Evolutionary conservation across 2,329 filamentous ascomycete species (phyloP), one percentile per base, ranked within the genome.

Genomic region (Fusarium sarcochroum): DNA sequence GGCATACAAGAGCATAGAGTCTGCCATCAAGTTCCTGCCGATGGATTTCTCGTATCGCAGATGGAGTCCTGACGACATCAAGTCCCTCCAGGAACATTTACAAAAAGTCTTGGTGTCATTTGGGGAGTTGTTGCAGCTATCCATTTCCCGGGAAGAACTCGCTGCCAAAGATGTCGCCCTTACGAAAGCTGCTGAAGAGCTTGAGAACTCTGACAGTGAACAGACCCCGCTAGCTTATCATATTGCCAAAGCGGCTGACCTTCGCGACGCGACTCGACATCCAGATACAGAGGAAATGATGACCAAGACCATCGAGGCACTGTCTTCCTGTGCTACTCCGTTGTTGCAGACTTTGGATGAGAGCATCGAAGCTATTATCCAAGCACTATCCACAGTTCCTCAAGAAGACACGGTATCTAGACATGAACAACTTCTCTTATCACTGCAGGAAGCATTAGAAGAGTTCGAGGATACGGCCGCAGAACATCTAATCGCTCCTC

Each of bases 231-330:
- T 63, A 2, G 59, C 59, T 8, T 63, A 63, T 18, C 59, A 63
- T 20, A 63, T 63, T 4, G 58, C 59, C 2, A 63, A 63, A 27
- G 59, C 59, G 2, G 59, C 59, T 8, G 32, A 63, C 13, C 23
- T 63, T 2, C 58, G 59, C 2, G 59, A 63, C 17, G 32, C 34
- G 1, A 49, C 59, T 15, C 56, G 32, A 14, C 59, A 63, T 18
- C 59, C 59, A 0, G 58, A 63, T 5, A 63, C 58, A 10, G 58
- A 63, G 37, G 49, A 63, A 6, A 63, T 63, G 59, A 25, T 63
- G 3, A 27, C 34, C 14, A 63, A 63, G 34, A 13, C 25, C 1
- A 45, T 48, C 0, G 58, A 63, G 1, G 44, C 50, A 9, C 17
- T 63, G 1, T 57, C 49, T 0, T 40, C 32, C 3, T 63, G 59